Evolutionary conservation across 768 basidiomycete genomes (phyloP).

Genomic region (Russula vinacea): DNA sequence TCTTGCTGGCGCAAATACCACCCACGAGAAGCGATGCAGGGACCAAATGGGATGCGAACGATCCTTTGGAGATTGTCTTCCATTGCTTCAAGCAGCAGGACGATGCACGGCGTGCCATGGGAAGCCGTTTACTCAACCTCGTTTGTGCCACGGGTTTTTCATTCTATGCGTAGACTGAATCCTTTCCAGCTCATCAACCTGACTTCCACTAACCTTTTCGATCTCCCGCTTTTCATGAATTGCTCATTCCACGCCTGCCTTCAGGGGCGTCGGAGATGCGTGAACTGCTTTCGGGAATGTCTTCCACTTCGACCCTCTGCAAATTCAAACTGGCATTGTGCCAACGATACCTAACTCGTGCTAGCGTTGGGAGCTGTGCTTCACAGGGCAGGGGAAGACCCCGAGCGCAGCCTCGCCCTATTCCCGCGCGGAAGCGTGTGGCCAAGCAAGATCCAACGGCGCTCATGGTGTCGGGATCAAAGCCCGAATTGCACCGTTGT

Average conservation of each 20-base stretch:
- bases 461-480: not conserved
- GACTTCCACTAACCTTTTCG: constrained; percentile 36
- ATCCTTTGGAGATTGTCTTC: constrained; percentile 47
- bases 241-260: constrained; percentile 33
- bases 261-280: constrained; percentile 29
- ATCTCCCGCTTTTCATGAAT: constrained; percentile 37
- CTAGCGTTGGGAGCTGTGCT: constrained; percentile 1
- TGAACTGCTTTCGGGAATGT: constrained; percentile 33
- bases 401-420: constrained; percentile 33
- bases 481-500: not conserved
- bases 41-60: constrained; percentile 54
- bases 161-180: constrained; percentile 1
- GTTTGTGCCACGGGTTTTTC: constrained; percentile 31
- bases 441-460: constrained; percentile 4
- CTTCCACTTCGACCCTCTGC: constrained; percentile 30
- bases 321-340: constrained; percentile 37
- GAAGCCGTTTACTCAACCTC: constrained; percentile 35
- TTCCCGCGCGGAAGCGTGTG: constrained; percentile 25
- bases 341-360: constrained; percentile 31
- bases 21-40: constrained; percentile 46
- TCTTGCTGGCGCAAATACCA: constrained; percentile 60
- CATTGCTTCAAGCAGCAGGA: constrained; percentile 35
- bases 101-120: constrained; percentile 29
- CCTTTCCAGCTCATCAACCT: constrained; percentile 38
- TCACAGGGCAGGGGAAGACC: constrained; percentile 29